phyloP scores from a whole-genome alignment of 2,329 filamentous ascomycete species.

The Hypoxylon sp. region DNA sequence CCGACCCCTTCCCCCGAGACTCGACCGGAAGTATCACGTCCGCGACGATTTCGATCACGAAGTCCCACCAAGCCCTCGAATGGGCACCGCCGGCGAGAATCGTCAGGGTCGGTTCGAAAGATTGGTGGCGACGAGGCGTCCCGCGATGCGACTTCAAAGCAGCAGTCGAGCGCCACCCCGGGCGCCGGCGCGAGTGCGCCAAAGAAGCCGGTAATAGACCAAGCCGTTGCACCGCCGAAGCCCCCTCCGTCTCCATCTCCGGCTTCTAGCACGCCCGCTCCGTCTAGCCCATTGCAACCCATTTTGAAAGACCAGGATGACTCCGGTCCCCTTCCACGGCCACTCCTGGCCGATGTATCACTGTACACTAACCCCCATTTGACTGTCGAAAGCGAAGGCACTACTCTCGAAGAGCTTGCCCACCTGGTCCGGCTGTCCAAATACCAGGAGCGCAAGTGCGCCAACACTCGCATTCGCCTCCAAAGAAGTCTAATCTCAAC shows the following conservation, averaged over 20 bases:
- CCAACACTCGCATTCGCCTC: conserved; percentile 79
- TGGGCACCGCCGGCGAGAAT: conserved; percentile 59
- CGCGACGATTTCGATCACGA: conserved; percentile 67
- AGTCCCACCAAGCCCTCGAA: conserved; percentile 62
- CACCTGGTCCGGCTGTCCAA: conserved; percentile 83
- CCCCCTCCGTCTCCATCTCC: conserved; percentile 42
- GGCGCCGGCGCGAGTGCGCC: conserved; percentile 58
- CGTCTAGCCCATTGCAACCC: conserved; percentile 55
- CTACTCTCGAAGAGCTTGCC: conserved; percentile 82
- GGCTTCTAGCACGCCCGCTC: conserved; percentile 41
- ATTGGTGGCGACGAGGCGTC: conserved; percentile 62
- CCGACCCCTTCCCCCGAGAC: conserved; percentile 69
- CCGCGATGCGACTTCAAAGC: conserved; percentile 54
- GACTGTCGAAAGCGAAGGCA: conserved; percentile 73
- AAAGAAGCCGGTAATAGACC: conserved; percentile 67
- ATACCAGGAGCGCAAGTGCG: conserved; percentile 85
- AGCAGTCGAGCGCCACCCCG: conserved; percentile 57
- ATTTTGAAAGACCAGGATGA: conserved; percentile 59
- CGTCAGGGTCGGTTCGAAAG: conserved; percentile 59
- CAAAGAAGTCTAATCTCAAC: conserved; percentile 82
- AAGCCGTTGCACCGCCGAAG: conserved; percentile 51
- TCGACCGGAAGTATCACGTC: conserved; percentile 65
- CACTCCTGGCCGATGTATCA: conserved; percentile 76
- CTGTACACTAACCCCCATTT: conserved; percentile 75
- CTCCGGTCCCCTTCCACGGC: conserved; percentile 63